phyloP scores from a whole-genome alignment of 257 asterid species.

The Forsythia suspensa region DNA sequence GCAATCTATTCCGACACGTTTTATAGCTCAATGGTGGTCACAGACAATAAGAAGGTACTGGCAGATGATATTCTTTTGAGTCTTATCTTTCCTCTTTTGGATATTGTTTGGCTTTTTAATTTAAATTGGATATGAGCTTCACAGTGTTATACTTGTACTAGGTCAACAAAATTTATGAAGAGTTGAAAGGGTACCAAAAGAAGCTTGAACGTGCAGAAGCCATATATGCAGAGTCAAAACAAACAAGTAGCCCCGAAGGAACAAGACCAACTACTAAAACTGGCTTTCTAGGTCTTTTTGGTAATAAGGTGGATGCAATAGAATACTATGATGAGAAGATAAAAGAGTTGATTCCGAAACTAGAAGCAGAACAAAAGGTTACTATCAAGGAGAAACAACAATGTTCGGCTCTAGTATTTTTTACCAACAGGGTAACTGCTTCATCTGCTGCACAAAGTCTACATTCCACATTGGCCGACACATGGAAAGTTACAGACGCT shows the following conservation, averaged over 20 bases:
- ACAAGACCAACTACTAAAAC: slow-evolving; percentile 60
- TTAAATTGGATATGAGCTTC: neutral
- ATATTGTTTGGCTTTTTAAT: neutral
- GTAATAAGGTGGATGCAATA: slow-evolving; percentile 76
- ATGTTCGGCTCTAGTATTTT: slow-evolving; percentile 73
- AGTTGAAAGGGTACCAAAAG: slow-evolving; percentile 74
- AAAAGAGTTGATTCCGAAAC: slow-evolving; percentile 47
- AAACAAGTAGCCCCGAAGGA: slow-evolving; percentile 60
- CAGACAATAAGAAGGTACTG: slow-evolving; percentile 67
- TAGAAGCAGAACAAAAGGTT: slow-evolving; percentile 73
- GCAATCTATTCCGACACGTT: slow-evolving; percentile 81
- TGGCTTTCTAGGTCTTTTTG: slow-evolving; percentile 76
- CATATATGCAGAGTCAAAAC: slow-evolving; percentile 56
- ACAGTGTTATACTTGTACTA: slow-evolving; percentile 22
- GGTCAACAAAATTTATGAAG: slow-evolving; percentile 70
- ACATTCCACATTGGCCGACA: slow-evolving; percentile 68
- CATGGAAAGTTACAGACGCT: slow-evolving; percentile 80
- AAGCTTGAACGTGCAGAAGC: slow-evolving; percentile 76
- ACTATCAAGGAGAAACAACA: slow-evolving; percentile 78
- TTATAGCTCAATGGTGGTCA: slow-evolving; percentile 76
- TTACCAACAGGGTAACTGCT: slow-evolving; percentile 70
- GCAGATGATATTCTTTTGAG: neutral
- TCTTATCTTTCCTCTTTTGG: neutral
- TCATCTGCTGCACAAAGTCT: slow-evolving; percentile 86
- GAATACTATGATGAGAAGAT: slow-evolving; percentile 69